Evolutionary conservation across 805 yeast genomes (phyloP), one percentile per base, ranked within the genome.

Genomic region (Starmerella vitae): DNA sequence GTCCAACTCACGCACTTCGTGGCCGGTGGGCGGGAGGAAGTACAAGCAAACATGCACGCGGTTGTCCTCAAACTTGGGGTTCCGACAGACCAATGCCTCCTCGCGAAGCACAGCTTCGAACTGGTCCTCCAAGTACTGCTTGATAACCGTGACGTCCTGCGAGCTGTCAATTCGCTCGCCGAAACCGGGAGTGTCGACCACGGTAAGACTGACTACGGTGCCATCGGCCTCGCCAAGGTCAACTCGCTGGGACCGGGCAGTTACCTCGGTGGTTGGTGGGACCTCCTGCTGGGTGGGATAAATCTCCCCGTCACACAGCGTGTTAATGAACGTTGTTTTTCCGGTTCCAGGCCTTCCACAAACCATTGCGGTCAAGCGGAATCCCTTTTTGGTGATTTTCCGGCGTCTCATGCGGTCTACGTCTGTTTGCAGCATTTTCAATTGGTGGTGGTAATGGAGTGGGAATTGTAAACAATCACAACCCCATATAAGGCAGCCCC

Each of bases 41-140:
- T 83, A 85, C 41, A 85, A 59, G 50, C 85, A 72, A n/a, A 68
- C 83, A 54, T 81, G 93, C 22, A 81, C 83, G 42, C 91, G 67
- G n/a, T 75, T 72, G 59, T 81, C 93, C 29, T 64, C 64, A 42
- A 72, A 72, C 36, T 82, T 66, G 20, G 94, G 94, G 56, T 83
- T 82, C 68, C 96, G 76, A 58, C 71, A 71, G 47, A 85, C 82
- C 46, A 88, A 68, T 1, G 91, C 80, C 58, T 85, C 95, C 57
- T 85, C 94, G 2, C 82, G 83, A 34, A 85, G 67, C 0, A 81
- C 56, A 13, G 47, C 65, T 48, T 79, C 85, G 55, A 77, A 79
- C 55, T 78, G 84, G 39, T 62, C 67, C 54, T 78, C 82, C 41
- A 81, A 63, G 57, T 73, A 78, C 26, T 66, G 65, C 39, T 68